Evolutionary conservation across 208 protist species (phyloP).

Genomic region (Porcisia deanei): DNA sequence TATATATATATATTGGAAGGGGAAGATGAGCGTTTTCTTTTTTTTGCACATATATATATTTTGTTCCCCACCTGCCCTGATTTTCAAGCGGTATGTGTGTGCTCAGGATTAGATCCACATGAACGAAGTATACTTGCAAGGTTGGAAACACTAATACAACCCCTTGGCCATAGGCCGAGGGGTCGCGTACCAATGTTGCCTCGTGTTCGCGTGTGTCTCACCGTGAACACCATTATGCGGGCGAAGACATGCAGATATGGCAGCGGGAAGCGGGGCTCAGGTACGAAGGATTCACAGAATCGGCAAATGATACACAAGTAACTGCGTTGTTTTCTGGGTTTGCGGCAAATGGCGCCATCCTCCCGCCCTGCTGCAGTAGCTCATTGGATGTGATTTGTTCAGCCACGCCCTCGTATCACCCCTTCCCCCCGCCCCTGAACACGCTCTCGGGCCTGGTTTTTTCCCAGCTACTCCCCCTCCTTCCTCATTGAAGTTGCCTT

Average conservation of each 20-base stretch:
- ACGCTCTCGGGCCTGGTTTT: neutral
- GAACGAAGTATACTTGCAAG: neutral
- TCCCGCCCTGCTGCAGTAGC: neutral
- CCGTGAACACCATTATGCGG: neutral
- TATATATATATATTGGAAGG: too few relatives aligned
- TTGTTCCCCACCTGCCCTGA: neutral
- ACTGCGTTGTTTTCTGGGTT: too few relatives aligned
- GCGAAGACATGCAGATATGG: neutral
- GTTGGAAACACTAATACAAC: neutral
- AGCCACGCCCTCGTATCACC: neutral
- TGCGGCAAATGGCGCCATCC: neutral
- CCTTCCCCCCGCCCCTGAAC: neutral
- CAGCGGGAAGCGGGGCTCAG: neutral
- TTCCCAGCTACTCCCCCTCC: neutral
- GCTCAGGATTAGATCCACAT: neutral
- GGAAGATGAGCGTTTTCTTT: too few relatives aligned
- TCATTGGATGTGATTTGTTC: neutral
- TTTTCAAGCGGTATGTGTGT: neutral
- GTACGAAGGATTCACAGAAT: neutral
- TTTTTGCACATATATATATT: neutral
- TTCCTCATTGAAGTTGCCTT: neutral
- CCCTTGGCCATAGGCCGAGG: neutral
- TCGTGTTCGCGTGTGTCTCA: neutral
- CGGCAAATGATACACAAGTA: neutral
- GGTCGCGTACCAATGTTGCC: neutral